Base-by-base conservation (phyloP, 495 filamentous ascomycete species). In the Arthonia radiata region DNA sequence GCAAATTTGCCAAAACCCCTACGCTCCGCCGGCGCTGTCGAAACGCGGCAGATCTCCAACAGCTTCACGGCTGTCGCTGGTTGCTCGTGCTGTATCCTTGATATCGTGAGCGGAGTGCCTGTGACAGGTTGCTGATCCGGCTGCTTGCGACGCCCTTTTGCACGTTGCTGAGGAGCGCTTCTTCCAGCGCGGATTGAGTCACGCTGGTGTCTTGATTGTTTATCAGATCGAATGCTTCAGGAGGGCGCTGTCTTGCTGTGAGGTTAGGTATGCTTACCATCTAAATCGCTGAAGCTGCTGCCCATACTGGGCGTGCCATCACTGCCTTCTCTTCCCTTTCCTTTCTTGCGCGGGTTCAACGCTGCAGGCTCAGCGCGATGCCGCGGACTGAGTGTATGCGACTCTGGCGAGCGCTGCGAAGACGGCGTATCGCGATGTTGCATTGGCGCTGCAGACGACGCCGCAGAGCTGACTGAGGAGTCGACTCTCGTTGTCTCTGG, bases 251-350 rank as follows among this genome's bases (percentile, higher is more conserved):
- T 31, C 12, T 26, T 15, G 4, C 18, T 28, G 11, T 16, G 17
- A 7, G 12, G 5, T 6, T 11, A 15, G 24, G 25, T 5, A n/a
- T 19, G 48, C 57, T 34, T 57, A 83, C 78, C 80, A 47, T 94
- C 89, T 15, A 97, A 55, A 52, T 97, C 86, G 46, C 82, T 92
- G 42, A 90, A 97, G 44, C 82, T 92, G 42, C 81, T 92, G 1
- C 83, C 80, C 75, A 94, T 94, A 37, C 89, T 97, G 0, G 81
- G 86, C 2, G 77, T 81, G 27, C 56, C 80, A 33, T 90, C 80
- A 37, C 79, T 90, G 4, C 67, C 59, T 21, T 78, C 71, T 27
- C 64, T 57, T 9, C 53, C 61, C 16, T 56, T 59, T 7, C 56
- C 50, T 37, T 29, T 37, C 10, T 24, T 1, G 13, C 51, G 51